Base-by-base conservation (phyloP, 2,329 filamentous ascomycete species). In the Paecilomyces sp. region DNA sequence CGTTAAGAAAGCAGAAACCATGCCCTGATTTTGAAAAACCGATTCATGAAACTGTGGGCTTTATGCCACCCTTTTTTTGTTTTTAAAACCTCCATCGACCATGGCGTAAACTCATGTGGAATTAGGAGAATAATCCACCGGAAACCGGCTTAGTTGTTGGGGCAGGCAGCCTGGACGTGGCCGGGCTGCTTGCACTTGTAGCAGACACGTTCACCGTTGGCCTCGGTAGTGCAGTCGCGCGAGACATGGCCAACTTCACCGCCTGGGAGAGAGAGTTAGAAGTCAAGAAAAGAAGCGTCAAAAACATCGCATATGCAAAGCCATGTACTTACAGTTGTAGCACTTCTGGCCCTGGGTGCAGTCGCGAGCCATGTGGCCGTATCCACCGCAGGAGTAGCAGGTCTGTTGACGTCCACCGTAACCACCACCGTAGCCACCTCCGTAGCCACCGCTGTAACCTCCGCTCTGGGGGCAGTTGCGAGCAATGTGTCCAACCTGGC, bases 321-420 rank as follows among this genome's bases (percentile, higher is more conserved):
- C 18, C 30, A 18, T 13, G 4, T 47, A 41, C 83, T 74, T 74
- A 87, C 94, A 97, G 87, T 97, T 97, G 88, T 97, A 99, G 88
- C 94, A 99, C 85, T 97, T 97, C 84, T 95, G 93, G 72, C 94
- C 94, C 78, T 97, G 95, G 70, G 93, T 95, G 81, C 94, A 99
- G 80, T 97, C 94, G 83, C 92, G 89, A 74, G 90, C 92, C 89
- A 96, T 93, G 83, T 99, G 94, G 72, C 93, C 93, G 75, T 91
- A 92, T 67, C 94, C 94, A 70, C 94, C 94, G 81, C 94, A 97
- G 53, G 92, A 96, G 85, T 97, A 99, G 88, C 94, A 97, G 69
- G 92, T 97, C 83, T 93, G 91, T 71, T 86, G 83, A 62, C 79
- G 75, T 64, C 82, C 80, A 61, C 81, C 79, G 65, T 78, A 81